Conservation (phyloP, 176 grass and related monocot species). For the Saccharum officinarum region DNA sequence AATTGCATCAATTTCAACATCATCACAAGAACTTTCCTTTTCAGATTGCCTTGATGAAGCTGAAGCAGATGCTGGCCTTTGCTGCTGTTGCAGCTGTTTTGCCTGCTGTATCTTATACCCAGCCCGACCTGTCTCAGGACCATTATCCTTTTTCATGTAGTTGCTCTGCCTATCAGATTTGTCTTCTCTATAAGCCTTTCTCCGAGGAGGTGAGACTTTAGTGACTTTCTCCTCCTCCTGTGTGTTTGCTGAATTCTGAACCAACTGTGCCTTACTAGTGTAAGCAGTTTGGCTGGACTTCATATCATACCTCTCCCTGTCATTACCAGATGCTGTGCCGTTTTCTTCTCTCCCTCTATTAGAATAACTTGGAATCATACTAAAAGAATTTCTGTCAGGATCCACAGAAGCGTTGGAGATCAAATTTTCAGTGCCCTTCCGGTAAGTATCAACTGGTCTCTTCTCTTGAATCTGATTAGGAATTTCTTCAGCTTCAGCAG, state of each 20-base stretch:
- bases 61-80: conserved; percentile 57
- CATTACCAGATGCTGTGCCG: conserved; percentile 52
- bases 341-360: conserved; percentile 66
- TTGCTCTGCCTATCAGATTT: conserved; percentile 78
- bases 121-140: conserved; percentile 30
- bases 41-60: conserved; percentile 60
- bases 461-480: conserved; percentile 63
- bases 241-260: conserved; percentile 54
- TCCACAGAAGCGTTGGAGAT: conserved; percentile 53
- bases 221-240: conserved; percentile 86
- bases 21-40: conserved; percentile 83
- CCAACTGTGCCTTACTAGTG: conserved; percentile 52
- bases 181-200: conserved; percentile 81
- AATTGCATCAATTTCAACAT: conserved; percentile 89
- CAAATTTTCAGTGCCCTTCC: conserved; percentile 58
- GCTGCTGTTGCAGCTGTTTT: conserved; percentile 59
- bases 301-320: conserved; percentile 72
- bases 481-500: conserved; percentile 56
- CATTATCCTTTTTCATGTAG: conserved; percentile 67
- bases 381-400: conserved; percentile 72
- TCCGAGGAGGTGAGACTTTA: conserved; percentile 88
- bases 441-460: conserved; percentile 61
- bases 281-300: conserved; percentile 47
- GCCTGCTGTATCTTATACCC: neutral
- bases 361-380: conserved; percentile 73